Base-by-base conservation (phyloP, 169 alveolate genomes). In the Besnoitia besnoiti region DNA sequence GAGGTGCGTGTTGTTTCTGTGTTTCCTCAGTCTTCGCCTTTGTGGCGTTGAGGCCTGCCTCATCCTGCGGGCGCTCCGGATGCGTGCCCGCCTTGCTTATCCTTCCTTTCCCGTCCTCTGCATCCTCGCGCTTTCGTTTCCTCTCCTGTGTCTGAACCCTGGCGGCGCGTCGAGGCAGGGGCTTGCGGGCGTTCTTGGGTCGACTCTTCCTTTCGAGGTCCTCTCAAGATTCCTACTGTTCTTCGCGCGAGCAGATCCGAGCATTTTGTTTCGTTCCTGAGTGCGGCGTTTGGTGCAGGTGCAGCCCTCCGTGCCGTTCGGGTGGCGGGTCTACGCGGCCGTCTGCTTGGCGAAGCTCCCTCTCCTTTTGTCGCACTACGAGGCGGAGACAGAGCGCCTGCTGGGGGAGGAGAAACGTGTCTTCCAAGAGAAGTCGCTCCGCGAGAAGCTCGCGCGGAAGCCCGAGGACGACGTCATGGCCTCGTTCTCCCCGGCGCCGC, bases 241-340 rank as follows among this genome's bases (percentile, higher is more conserved):
- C 62, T 21, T 16, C 62, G 62, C 62, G 21, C 62, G 21, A 51
- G 21, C 21, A 16, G n/a, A 21, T 21, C 12, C 21, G 62, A 12
- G 62, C 62, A 21, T 16, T 51, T 16, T 12, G n/a, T 12, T 21
- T 16, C 62, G 14, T 67, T 30, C 37, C 10, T 7, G 12, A 21
- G 12, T 21, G 7, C 37, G 77, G 14, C 30, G 42, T 10, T 75
- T 10, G 14, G 19, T 75, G 42, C 85, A 82, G 80, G 76, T 92
- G 27, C 87, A 91, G 50, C 96, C 96, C 0, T 92, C 95, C 30
- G 96, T 94, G 14, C 96, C 96, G 27, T 88, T 92, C 27, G 92
- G 92, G 1, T 94, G 96, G 96, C 91, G 94, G 39, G 85, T 92
- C 5, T 94, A 92, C 47, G 95, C 94, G 16, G 76, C 93, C 75